Base-by-base conservation (phyloP, 495 filamentous ascomycete genomes). In the Trichoderma asperelloides region DNA sequence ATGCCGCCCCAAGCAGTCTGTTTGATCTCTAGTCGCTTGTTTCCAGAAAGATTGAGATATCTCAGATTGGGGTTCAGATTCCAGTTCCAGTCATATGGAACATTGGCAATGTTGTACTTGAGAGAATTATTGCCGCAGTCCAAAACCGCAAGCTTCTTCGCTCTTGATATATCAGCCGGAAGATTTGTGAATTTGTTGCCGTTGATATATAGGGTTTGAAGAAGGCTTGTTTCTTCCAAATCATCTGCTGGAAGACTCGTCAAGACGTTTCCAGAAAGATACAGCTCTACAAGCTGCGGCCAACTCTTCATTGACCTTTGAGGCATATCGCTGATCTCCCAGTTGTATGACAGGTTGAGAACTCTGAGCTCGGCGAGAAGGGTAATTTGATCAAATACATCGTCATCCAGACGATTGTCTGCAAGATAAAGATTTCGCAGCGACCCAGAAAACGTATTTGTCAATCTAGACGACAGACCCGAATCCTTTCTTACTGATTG, bases 51-150 rank as follows among this genome's bases (percentile, higher is more conserved):
- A 72, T 97, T 99, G 68, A 99, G 88, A 72, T 96, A 98, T 68
- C 92, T 91, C 67, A 99, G 80, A 68, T 96, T 93, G 45, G 89
- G 88, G 69, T 98, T 99, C 84, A 93, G 92, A 75, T 97, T 98
- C 95, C 95, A 99, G 72, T 99, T 99, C 95, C 95, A 99, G 74
- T 99, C 95, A 72, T 99, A 99, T 0, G 96, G 95, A 85, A 96
- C 96, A 73, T 99, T 99, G 30, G 93, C 95, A 41, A 99, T 93
- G 73, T 99, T 99, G 81, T 99, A 99, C 75, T 97, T 99, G 60
- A 99, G 82, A n/a, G 83, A 84, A 71, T 99, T 99, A 81, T 91
- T 97, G 65, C 93, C 93, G 69, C 95, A 94, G 78, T 99, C 95
- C 47, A 99, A 81, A 27, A 96, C 88, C 11, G 93, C 83, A 30